Base-by-base conservation (phyloP, 2,329 filamentous ascomycete genomes). In the Uncinocarpus reesii region DNA sequence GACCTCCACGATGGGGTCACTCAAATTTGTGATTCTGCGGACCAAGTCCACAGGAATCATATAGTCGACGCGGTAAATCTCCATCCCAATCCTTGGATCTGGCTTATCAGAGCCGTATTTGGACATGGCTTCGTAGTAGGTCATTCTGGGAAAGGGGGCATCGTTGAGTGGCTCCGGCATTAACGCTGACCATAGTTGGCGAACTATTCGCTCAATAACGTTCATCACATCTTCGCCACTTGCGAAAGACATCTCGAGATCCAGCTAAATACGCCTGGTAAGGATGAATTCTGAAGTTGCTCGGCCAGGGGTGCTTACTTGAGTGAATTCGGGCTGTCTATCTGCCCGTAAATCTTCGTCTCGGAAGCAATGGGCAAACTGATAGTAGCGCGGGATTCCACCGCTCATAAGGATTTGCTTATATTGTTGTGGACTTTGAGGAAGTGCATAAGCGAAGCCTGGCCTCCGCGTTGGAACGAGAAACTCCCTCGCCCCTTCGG, bases 371-470 rank as follows among this genome's bases (percentile, higher is more conserved):
- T 81, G 83, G 1, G 92, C 93, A 68, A 95, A 87, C 59, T 98
- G 92, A 65, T 83, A 93, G 63, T 98, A 98, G 34, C 77, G 79
- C 1, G 75, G 70, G 8, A 95, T 77, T 0, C 90, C 90, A 52
- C 85, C 84, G 0, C 88, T 86, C 88, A 98, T 96, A 35, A 98
- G 76, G 1, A 95, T 86, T 69, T 98, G 92, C 69, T 98, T 98
- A 63, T 96, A 98, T 65, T 98, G 92, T 64, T 98, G 92, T 0
- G 92, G 92, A 55, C 90, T 96, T 64, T 98, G 93, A 0, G 89
- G 89, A 16, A 98, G 71, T 7, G 92, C 92, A 65, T 96, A 98
- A 2, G 86, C 88, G 52, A 81, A 71, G 0, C 86, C 87, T 1
- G 74, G 75, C 29, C 75, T 77, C 23, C 92, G 75, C 0, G 89